Conservation (phyloP, 2,329 filamentous ascomycete genomes). For the Beauveria scarabaeidicola region DNA sequence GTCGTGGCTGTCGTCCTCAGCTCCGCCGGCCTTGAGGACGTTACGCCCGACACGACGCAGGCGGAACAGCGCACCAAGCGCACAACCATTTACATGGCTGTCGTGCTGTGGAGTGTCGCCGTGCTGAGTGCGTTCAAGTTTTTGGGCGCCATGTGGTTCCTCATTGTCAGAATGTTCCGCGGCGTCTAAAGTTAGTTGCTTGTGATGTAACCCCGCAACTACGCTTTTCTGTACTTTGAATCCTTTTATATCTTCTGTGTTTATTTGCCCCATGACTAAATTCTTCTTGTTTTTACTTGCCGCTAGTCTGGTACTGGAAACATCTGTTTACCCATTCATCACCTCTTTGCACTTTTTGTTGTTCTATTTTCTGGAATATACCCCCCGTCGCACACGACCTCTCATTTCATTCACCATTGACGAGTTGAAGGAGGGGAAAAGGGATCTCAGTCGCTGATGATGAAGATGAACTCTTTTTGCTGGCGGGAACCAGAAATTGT, state of each 20-base stretch:
- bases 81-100: conserved; percentile 74
- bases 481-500: no score
- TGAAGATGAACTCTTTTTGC: no score
- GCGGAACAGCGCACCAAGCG: conserved; percentile 43
- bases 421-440: neutral
- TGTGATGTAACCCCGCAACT: neutral
- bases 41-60: conserved; percentile 34
- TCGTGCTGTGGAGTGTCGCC: conserved; percentile 85
- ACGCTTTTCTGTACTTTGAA: neutral
- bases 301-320: conserved; percentile 6
- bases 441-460: neutral
- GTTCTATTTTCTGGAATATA: conserved; percentile 6
- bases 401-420: neutral
- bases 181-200: conserved; percentile 39
- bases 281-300: neutral
- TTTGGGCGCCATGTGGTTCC: conserved; percentile 80
- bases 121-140: conserved; percentile 80
- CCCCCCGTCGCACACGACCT: neutral
- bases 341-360: neutral
- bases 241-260: neutral
- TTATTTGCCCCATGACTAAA: conserved; percentile 1
- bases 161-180: conserved; percentile 80
- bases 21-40: conserved; percentile 69
- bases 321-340: neutral
- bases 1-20: conserved; percentile 80